Percentiles rank a stretch among this genome's conserved stretches.
These are phyloP conservation scores for Rhodotorula glutinis DNA, from an alignment of 1,284 basidiomycete genomes.

Conservation along the genomic window DNA sequence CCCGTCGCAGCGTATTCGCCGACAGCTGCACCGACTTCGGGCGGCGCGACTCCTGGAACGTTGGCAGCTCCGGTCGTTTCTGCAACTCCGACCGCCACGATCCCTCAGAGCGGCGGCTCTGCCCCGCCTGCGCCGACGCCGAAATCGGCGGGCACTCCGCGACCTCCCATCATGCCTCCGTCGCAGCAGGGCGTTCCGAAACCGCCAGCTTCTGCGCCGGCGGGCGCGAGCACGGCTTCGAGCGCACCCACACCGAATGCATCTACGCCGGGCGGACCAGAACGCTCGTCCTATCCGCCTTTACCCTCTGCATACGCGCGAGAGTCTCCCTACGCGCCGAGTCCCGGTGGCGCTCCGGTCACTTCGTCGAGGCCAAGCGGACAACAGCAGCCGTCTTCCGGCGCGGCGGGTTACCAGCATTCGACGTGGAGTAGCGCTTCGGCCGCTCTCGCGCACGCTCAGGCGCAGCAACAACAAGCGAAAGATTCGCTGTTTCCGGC, in stretches of 20 bases:
- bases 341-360: neutral
- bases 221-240: neutral
- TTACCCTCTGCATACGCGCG: conserved; percentile 37
- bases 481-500: neutral
- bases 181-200: conserved; percentile 8
- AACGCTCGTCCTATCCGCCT: conserved; percentile 30
- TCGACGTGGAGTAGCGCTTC: conserved; percentile 2
- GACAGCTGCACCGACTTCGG: neutral
- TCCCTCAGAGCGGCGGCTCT: neutral
- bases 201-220: neutral
- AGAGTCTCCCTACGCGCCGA: conserved; percentile 33
- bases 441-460: neutral
- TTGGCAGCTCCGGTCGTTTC: conserved; percentile 16
- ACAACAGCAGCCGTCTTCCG: conserved; percentile 1
- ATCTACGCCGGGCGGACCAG: neutral
- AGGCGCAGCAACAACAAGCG: conserved; percentile 1
- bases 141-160: neutral
- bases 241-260: neutral
- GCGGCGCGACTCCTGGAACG: neutral
- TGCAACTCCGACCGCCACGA: no score
- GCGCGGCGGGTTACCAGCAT: conserved; percentile 5
- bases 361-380: neutral
- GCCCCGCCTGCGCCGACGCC: neutral
- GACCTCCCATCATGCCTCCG: conserved; percentile 14
- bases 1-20: conserved; percentile 15